These are phyloP conservation scores for Ceratopteris richardii DNA, from an alignment of 75 land plant species.

Conservation along the genomic window DNA sequence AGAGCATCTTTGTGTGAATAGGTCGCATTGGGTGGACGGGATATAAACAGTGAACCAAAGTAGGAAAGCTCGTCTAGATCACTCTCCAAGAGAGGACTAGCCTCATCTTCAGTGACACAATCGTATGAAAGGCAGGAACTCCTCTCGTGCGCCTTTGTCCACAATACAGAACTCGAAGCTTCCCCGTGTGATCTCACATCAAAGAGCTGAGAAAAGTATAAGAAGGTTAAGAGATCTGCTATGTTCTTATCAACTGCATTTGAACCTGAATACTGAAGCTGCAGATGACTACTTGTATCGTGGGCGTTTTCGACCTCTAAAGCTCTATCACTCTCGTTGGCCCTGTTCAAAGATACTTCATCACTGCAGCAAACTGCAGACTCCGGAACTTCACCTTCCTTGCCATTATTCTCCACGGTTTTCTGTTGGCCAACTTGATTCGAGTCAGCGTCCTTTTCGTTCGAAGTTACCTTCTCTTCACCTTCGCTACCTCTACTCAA, in stretches of 20 bases:
- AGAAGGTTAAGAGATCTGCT: conserved; percentile 54
- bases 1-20: conserved; percentile 63
- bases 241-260: conserved; percentile 15
- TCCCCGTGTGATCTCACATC: conserved; percentile 74
- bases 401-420: neutral
- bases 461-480: conserved; percentile 3
- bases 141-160: conserved; percentile 69
- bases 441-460: conserved; percentile 18
- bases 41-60: conserved; percentile 42
- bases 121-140: conserved; percentile 87
- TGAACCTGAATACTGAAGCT: conserved; percentile 2
- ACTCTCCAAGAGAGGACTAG: conserved; percentile 53
- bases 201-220: conserved; percentile 73
- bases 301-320: neutral
- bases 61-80: conserved; percentile 58
- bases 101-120: conserved; percentile 82
- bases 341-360: too few species aligned
- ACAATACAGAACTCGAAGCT: conserved; percentile 39
- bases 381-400: neutral
- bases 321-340: neutral
- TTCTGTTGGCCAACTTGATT: conserved; percentile 4
- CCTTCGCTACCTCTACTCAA: conserved; percentile 10
- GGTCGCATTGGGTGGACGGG: conserved; percentile 52
- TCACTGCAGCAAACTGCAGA: neutral
- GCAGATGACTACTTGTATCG: neutral